A percentile compares a stretch with the other conserved stretches of the same genome.
These are phyloP conservation scores for Nakaseomyces bracarensis DNA, from an alignment of 1,139 yeast species.

Conservation along the genomic window DNA sequence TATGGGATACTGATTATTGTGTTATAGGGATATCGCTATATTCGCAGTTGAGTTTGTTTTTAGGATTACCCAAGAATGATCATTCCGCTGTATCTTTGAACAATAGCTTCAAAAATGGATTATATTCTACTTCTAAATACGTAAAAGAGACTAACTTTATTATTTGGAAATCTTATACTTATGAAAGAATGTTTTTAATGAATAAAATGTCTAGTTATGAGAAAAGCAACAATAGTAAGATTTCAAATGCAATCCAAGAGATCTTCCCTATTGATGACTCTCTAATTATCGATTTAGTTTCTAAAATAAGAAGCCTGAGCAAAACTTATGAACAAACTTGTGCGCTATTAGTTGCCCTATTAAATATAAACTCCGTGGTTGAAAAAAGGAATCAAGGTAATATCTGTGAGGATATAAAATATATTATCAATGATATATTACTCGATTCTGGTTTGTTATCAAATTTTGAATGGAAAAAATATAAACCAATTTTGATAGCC, in stretches of 20 bases:
- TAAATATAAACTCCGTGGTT: too few relatives aligned
- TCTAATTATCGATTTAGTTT: too few relatives aligned
- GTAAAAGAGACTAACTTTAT: not conserved
- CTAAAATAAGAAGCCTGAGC: too few relatives aligned
- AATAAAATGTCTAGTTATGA: not conserved
- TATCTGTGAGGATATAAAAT: not conserved
- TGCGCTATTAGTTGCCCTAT: not conserved
- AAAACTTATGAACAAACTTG: not conserved
- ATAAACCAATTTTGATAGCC: not conserved
- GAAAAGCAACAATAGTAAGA: too few relatives aligned
- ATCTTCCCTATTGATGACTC: too few relatives aligned
- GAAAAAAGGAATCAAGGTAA: not conserved
- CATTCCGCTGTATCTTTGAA: too few relatives aligned
- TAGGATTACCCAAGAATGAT: too few relatives aligned
- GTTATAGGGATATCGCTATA: not conserved
- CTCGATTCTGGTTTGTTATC: not conserved
- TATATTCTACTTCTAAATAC: too few relatives aligned
- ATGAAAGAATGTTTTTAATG: not conserved
- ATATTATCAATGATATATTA: not conserved
- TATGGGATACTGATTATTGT: not conserved
- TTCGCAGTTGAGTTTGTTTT: not conserved
- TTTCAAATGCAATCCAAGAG: too few relatives aligned
- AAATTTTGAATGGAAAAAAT: not conserved
- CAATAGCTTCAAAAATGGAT: too few relatives aligned
- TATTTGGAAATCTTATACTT: not conserved